These are phyloP conservation scores for Populus euphratica DNA, from an alignment of 345 rosid species.

Conservation along the genomic window DNA sequence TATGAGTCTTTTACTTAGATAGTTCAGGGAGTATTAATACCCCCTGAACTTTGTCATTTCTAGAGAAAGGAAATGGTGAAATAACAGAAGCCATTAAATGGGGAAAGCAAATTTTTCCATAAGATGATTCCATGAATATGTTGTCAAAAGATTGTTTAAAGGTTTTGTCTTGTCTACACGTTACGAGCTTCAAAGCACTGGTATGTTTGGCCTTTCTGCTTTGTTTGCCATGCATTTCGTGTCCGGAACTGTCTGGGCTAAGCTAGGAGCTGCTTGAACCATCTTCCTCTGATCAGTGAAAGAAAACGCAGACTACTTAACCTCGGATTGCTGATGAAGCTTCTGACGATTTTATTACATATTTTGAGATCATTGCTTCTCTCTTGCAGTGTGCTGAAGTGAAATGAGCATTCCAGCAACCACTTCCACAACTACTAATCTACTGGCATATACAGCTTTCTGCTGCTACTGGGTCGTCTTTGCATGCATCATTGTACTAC, in stretches of 20 bases:
- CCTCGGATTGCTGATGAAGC: too few relatives aligned
- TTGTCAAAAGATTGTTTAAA: not conserved
- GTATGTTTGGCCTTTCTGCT: not conserved
- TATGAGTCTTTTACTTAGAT: too few relatives aligned
- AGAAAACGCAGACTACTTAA: too few relatives aligned
- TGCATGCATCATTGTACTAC: not conserved
- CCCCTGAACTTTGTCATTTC: too few relatives aligned
- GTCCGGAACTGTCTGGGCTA: too few relatives aligned
- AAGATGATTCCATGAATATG: not conserved
- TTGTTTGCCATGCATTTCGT: not conserved
- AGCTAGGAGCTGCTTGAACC: too few relatives aligned
- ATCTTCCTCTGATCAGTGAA: too few relatives aligned
- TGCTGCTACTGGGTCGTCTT: not conserved
- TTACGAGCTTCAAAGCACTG: not conserved
- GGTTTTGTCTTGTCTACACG: not conserved
- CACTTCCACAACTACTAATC: slow-evolving; percentile 1
- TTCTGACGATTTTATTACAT: not conserved
- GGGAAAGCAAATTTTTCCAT: not conserved
- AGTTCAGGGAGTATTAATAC: too few relatives aligned
- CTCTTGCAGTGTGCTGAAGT: slow-evolving; percentile 43
- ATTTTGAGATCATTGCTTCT: slow-evolving; percentile 7
- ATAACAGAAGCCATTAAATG: not conserved
- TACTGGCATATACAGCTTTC: not conserved
- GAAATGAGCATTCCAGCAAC: slow-evolving; percentile 6
- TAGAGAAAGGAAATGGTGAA: too few relatives aligned